These are phyloP conservation scores for Phytopythium sindhum DNA, from an alignment of 352 stramenopile genomes.

Conservation along the genomic window DNA sequence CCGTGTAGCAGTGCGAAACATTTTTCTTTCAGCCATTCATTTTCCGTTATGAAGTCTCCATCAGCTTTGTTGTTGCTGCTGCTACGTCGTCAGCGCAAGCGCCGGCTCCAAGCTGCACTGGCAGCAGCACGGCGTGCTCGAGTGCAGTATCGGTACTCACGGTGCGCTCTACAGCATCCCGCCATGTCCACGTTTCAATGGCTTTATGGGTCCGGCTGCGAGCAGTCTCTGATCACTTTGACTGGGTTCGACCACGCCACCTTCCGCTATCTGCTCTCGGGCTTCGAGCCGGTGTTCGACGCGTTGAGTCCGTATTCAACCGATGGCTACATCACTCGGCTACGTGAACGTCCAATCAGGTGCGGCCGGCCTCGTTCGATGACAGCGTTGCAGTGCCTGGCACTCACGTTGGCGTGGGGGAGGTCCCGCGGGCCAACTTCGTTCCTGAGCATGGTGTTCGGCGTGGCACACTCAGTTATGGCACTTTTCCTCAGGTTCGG, in stretches of 20 bases:
- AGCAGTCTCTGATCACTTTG: constrained; percentile 6
- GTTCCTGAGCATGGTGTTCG: constrained; percentile 5
- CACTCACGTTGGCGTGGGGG: not conserved
- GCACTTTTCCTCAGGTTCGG: constrained; percentile 7
- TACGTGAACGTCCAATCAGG: not conserved
- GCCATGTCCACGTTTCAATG: constrained; percentile 2
- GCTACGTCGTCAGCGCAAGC: not conserved
- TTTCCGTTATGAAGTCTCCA: not conserved
- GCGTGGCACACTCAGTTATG: not conserved
- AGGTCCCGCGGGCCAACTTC: not conserved
- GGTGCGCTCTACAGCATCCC: not conserved
- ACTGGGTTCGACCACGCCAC: constrained; percentile 3
- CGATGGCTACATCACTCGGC: not conserved
- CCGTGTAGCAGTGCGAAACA: not conserved
- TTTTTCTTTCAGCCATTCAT: not conserved
- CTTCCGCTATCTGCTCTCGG: not conserved
- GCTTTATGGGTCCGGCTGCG: constrained; percentile 4
- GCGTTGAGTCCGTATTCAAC: not conserved
- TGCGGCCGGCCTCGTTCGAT: not conserved
- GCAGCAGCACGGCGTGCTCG: too few relatives aligned
- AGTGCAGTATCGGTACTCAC: not conserved
- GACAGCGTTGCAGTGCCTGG: not conserved
- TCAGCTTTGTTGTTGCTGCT: not conserved
- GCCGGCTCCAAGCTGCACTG: too few relatives aligned
- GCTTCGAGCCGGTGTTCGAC: not conserved